phyloP scores from a whole-genome alignment of 2,329 filamentous ascomycete species.

The Periconia sp. region DNA sequence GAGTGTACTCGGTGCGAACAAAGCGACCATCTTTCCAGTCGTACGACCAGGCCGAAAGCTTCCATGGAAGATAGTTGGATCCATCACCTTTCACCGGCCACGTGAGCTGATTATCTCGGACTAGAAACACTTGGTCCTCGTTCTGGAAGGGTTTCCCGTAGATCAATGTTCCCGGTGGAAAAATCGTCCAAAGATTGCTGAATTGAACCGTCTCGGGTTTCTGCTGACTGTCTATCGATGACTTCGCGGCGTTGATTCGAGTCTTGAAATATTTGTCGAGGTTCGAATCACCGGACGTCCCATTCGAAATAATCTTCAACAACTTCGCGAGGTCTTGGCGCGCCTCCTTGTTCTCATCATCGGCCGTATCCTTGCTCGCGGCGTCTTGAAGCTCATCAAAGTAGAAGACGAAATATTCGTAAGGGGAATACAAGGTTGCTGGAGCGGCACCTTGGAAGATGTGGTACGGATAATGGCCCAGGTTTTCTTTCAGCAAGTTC shows the following conservation, averaged over 20 bases:
- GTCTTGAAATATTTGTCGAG: conserved; percentile 9
- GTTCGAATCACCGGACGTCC: conserved; percentile 2
- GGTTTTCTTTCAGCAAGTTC: conserved; percentile 1
- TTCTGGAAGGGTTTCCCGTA: conserved; percentile 2
- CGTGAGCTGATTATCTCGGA: background rate
- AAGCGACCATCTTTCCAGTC: background rate
- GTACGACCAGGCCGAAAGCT: background rate
- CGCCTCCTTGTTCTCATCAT: conserved; percentile 1
- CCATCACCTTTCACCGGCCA: background rate
- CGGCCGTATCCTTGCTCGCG: background rate
- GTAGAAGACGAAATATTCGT: background rate
- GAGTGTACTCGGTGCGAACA: background rate
- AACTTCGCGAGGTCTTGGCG: conserved; percentile 4
- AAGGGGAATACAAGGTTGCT: background rate
- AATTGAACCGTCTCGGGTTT: conserved; percentile 1
- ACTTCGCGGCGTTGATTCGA: background rate
- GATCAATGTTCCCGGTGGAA: conserved; percentile 10
- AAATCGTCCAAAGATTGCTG: conserved; percentile 8
- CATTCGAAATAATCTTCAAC: conserved; percentile 4
- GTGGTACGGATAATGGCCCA: background rate
- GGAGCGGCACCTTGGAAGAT: conserved; percentile 1
- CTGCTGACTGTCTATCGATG: background rate
- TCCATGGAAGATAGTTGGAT: background rate
- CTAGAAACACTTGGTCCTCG: conserved; percentile 4
- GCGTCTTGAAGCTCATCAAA: background rate